Percentiles rank a stretch among this genome's conserved stretches.
These are phyloP conservation scores for Kwoniella botswanensis DNA, from an alignment of 768 basidiomycete genomes.

Conservation along the genomic window DNA sequence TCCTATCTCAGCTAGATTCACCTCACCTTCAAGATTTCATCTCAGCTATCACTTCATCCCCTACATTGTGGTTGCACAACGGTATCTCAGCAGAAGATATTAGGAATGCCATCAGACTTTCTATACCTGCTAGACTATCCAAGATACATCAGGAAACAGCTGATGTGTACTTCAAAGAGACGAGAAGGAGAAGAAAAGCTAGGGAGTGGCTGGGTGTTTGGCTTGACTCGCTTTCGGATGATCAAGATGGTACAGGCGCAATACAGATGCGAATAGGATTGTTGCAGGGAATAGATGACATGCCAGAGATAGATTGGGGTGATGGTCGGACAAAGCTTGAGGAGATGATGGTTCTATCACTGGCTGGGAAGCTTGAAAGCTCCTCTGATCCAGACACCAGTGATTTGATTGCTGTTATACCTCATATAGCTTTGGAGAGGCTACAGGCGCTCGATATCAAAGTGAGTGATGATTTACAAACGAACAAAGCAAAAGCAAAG, in stretches of 20 bases:
- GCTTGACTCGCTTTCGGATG: not conserved
- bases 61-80: conserved; percentile 8
- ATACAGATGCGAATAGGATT: conserved; percentile 9
- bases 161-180: conserved; percentile 19
- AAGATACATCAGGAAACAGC: conserved; percentile 6
- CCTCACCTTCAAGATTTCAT: conserved; percentile 19
- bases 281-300: conserved; percentile 20
- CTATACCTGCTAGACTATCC: conserved; percentile 15
- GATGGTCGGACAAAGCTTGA: conserved; percentile 15
- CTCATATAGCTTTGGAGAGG: conserved; percentile 12
- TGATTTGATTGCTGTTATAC: conserved; percentile 6
- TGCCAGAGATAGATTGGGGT: conserved; percentile 27
- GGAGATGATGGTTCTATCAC: conserved; percentile 22
- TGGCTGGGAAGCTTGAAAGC: not conserved
- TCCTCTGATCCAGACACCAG: not conserved
- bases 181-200: not conserved
- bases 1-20: conserved; percentile 27
- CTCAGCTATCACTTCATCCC: conserved; percentile 19
- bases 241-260: not conserved
- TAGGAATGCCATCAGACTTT: conserved; percentile 22
- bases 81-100: not conserved
- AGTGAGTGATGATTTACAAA: conserved; percentile 15
- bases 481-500: too few relatives aligned
- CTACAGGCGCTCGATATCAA: conserved; percentile 25
- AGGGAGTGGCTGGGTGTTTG: conserved; percentile 27